These are phyloP conservation scores for Aspergillus aculeatus DNA, from an alignment of 2,329 filamentous ascomycete genomes.

Conservation along the genomic window DNA sequence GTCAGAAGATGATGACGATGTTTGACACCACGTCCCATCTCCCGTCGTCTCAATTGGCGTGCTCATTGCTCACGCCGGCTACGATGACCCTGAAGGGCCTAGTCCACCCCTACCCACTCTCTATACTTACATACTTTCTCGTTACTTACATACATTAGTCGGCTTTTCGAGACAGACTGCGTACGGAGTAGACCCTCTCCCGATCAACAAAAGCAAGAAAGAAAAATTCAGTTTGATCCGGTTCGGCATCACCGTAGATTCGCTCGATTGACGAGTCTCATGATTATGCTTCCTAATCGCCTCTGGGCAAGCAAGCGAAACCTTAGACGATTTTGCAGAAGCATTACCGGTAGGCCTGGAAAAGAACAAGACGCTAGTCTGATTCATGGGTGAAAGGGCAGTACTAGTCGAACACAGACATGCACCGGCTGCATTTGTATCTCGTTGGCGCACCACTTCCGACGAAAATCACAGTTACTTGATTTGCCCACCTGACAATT, in stretches of 20 bases:
- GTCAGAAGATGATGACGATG: neutral
- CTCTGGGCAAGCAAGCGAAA: constrained; percentile 3
- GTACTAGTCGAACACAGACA: neutral
- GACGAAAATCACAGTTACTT: neutral
- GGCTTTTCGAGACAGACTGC: neutral
- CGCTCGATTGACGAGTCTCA: constrained; percentile 14
- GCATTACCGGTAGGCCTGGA: neutral
- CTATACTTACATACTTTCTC: neutral
- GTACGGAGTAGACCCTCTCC: neutral
- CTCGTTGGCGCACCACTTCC: neutral
- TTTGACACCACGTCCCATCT: neutral
- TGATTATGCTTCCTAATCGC: constrained; percentile 16
- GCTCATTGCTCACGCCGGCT: neutral
- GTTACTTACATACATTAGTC: constrained; percentile 1
- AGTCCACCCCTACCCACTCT: neutral
- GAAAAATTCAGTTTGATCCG: neutral
- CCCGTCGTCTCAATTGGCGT: no score
- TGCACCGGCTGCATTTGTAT: neutral
- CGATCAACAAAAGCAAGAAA: neutral
- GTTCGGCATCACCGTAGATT: neutral
- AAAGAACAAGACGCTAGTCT: neutral
- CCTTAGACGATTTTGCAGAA: neutral
- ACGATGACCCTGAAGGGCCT: neutral
- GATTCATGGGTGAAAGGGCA: neutral
- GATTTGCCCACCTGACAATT: neutral